A percentile compares a stretch with the other conserved stretches of the same genome.
Evolutionary conservation across 768 basidiomycete species (phyloP).

Genomic region (Pleurotus eryngii): DNA sequence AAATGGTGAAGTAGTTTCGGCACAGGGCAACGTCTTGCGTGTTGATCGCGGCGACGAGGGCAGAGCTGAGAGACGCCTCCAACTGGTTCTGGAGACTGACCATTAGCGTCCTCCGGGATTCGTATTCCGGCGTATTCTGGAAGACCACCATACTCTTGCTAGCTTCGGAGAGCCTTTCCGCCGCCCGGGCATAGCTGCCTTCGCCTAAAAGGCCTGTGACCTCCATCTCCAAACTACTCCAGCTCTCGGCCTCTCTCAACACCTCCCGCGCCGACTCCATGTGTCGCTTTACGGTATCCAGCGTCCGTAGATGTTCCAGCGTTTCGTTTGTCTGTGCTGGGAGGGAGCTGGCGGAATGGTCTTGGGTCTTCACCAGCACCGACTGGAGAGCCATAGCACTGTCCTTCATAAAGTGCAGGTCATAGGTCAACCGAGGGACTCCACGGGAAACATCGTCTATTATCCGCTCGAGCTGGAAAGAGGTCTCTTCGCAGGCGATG

Average conservation of each 20-base stretch:
- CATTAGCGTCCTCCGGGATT: slow-evolving; percentile 80
- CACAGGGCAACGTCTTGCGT: slow-evolving; percentile 72
- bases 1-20: slow-evolving; percentile 80
- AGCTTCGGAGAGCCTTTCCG: slow-evolving; percentile 89
- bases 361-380: slow-evolving; percentile 60
- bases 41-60: slow-evolving; percentile 83
- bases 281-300: slow-evolving; percentile 78
- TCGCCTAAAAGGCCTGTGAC: slow-evolving; percentile 82
- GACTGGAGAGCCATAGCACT: slow-evolving; percentile 75
- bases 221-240: slow-evolving; percentile 93
- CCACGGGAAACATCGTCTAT: slow-evolving; percentile 92
- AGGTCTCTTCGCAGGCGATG: slow-evolving; percentile 85
- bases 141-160: slow-evolving; percentile 88
- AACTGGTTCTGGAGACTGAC: slow-evolving; percentile 94
- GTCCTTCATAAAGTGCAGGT: slow-evolving; percentile 96
- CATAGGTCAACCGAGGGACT: slow-evolving; percentile 89
- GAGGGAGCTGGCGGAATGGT: slow-evolving; percentile 46
- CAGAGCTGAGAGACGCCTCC: slow-evolving; percentile 88
- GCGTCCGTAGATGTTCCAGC: slow-evolving; percentile 71
- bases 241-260: slow-evolving; percentile 91
- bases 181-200: slow-evolving; percentile 81
- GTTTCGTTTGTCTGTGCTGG: slow-evolving; percentile 59
- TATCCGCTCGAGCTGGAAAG: slow-evolving; percentile 77
- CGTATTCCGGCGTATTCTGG: slow-evolving; percentile 89
- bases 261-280: slow-evolving; percentile 92